Percentiles rank a stretch among this genome's conserved stretches.
Conservation (phyloP, 208 protist species). For the Jaenimonas drosophilae region DNA sequence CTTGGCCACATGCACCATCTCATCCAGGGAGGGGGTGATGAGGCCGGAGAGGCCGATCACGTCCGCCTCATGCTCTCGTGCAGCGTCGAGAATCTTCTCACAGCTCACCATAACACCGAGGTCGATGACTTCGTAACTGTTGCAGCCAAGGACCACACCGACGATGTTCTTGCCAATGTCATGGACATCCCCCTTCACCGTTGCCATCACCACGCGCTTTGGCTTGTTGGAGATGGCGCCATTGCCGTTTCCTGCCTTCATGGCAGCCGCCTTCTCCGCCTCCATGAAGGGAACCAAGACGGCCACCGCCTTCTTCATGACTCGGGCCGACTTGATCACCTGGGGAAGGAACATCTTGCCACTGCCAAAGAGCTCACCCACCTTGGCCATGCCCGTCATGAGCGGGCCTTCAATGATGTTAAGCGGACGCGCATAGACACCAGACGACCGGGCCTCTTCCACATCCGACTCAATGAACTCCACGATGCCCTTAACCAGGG, state of each 20-base stretch:
- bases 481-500: slow-evolving; percentile 94
- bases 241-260: slow-evolving; percentile 8
- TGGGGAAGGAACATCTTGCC: slow-evolving; percentile 98
- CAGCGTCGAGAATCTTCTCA: slow-evolving; percentile 87
- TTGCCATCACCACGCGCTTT: slow-evolving; percentile 88
- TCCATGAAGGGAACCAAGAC: slow-evolving; percentile 96
- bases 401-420: slow-evolving; percentile 93
- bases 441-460: slow-evolving; percentile 84
- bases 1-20: slow-evolving; percentile 94
- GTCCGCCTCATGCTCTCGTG: slow-evolving; percentile 77
- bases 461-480: slow-evolving; percentile 90
- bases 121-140: slow-evolving; percentile 95
- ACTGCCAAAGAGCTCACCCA: slow-evolving; percentile 94
- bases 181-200: slow-evolving; percentile 97
- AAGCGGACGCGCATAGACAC: slow-evolving; percentile 40
- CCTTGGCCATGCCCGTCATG: slow-evolving; percentile 93
- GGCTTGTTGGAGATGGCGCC: slow-evolving; percentile 2
- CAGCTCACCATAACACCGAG: slow-evolving; percentile 92
- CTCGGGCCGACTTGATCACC: slow-evolving; percentile 93
- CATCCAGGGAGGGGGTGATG: slow-evolving; percentile 96
- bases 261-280: slow-evolving; percentile 57
- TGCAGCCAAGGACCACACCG: slow-evolving; percentile 94
- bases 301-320: slow-evolving; percentile 97
- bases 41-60: slow-evolving; percentile 94
- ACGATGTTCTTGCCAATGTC: slow-evolving; percentile 98